phyloP scores from a whole-genome alignment of 352 stramenopile species.

The Phytophthora multivora region DNA sequence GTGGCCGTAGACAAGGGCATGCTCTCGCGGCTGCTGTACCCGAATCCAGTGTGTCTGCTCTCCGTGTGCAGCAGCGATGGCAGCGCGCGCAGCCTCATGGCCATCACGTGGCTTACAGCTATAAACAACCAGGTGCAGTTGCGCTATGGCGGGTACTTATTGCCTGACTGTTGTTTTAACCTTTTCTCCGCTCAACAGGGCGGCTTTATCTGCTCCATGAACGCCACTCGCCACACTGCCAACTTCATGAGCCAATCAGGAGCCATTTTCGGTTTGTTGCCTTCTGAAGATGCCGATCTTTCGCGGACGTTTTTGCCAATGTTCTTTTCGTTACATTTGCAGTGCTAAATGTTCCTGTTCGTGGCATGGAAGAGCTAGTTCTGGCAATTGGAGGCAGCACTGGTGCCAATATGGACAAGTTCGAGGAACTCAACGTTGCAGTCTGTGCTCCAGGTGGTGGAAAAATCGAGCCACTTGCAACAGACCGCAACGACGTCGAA shows the following conservation, averaged over 20 bases:
- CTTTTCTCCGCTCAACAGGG: slow-evolving; percentile 34
- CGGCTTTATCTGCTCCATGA: slow-evolving; percentile 85
- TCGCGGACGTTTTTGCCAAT: slow-evolving; percentile 1
- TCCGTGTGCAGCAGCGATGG: slow-evolving; percentile 40
- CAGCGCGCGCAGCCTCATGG: slow-evolving; percentile 64
- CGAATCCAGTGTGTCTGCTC: slow-evolving; percentile 83
- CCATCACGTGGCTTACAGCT: slow-evolving; percentile 86
- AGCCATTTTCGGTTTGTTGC: slow-evolving; percentile 57
- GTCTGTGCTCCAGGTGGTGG: slow-evolving; percentile 52
- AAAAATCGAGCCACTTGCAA: background rate
- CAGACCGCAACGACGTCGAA: slow-evolving; percentile 3
- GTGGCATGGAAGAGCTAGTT: slow-evolving; percentile 75
- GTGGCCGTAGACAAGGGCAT: slow-evolving; percentile 67
- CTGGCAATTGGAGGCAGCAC: slow-evolving; percentile 73
- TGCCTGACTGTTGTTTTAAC: too few relatives aligned
- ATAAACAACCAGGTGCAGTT: slow-evolving; percentile 82
- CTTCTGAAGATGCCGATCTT: slow-evolving; percentile 15
- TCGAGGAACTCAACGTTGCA: slow-evolving; percentile 49
- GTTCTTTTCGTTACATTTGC: background rate
- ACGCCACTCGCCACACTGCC: slow-evolving; percentile 68
- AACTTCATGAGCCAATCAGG: slow-evolving; percentile 54
- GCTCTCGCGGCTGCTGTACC: slow-evolving; percentile 79
- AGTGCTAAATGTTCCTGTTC: slow-evolving; percentile 81
- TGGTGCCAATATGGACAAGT: slow-evolving; percentile 66
- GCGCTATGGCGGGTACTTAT: background rate